Evolutionary conservation across 257 asterid genomes (phyloP), one percentile per base, ranked within the genome.

Genomic region (Forsythia suspensa): DNA sequence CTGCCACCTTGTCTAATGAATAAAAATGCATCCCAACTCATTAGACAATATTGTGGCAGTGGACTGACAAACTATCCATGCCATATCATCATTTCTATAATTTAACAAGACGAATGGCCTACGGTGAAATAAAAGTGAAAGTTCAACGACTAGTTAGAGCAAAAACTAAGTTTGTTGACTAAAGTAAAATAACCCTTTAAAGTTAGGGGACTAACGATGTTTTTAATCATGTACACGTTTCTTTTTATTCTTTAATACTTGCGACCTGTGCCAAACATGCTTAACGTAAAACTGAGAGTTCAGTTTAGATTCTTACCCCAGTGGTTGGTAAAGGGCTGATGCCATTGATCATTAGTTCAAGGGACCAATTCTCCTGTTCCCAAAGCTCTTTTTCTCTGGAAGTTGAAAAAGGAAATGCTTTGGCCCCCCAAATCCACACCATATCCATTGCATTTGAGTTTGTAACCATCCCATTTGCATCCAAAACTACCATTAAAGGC

Each of bases 371-470:
- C 76, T 88, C 88, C 42, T 81, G 59, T 79, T 84, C 87, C 94
- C 93, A 89, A 8, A 91, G 88, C 82, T 88, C 90, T 40, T 46
- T 77, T 79, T 90, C 97, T 79, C 89, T 89, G 76, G 87, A 78
- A 70, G 29, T 42, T 36, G 98, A 89, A 83, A 90, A 93, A 44
- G 97, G 98, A 80, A 85, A 89, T 42, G 98, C 93, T 72, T 86
- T 85, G 51, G 87, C 76, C 9, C 96, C 97, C 96, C 96, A 92
- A 0, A 92, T 81, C 93, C 89, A 91, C 48, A 90, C 81, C 94
- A 91, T 88, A 77, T 93, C 94, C 81, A 87, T 72, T 9, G 98
- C 93, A 81, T 92, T 85, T 9, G 69, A 38, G 81, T 92, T 92
- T 11, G 91, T 66, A 20, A 93, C 80, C 71, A 38, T 57, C 52